A percentile compares a stretch with the other conserved stretches of the same genome.
Conservation (phyloP, 1,284 basidiomycete species). For the Boletus sp. region DNA sequence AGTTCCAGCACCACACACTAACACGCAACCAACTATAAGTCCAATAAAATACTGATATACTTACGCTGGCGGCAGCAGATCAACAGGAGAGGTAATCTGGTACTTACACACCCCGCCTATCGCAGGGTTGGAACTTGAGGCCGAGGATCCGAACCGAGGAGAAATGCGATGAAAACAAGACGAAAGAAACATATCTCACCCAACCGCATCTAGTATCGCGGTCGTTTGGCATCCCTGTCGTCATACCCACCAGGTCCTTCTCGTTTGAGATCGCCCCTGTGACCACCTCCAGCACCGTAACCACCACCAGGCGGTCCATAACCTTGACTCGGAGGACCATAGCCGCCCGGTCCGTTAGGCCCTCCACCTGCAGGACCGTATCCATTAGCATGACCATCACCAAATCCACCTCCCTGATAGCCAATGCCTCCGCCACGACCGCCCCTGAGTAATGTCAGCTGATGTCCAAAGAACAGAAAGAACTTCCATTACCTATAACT, state of each 20-base stretch:
- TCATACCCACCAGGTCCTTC: slow-evolving; percentile 68
- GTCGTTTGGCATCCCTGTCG: slow-evolving; percentile 76
- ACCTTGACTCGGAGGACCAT: slow-evolving; percentile 39
- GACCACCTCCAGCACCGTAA: slow-evolving; percentile 43
- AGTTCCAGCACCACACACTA: slow-evolving; percentile 9
- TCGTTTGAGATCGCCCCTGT: slow-evolving; percentile 65
- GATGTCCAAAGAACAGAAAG: slow-evolving; percentile 19
- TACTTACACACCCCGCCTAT: slow-evolving; percentile 37
- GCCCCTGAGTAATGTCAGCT: slow-evolving; percentile 41
- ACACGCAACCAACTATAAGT: slow-evolving; percentile 7
- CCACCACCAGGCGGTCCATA: slow-evolving; percentile 35
- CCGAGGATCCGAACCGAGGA: slow-evolving; percentile 21
- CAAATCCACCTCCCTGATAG: slow-evolving; percentile 60
- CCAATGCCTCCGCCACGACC: slow-evolving; percentile 72
- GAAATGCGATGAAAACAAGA: slow-evolving; percentile 19
- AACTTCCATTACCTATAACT: slow-evolving; percentile 48
- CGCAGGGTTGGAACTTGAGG: slow-evolving; percentile 31
- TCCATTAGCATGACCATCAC: slow-evolving; percentile 52
- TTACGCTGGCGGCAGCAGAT: slow-evolving; percentile 31
- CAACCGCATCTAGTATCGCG: slow-evolving; percentile 61
- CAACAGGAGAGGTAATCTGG: slow-evolving; percentile 27
- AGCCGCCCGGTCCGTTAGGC: slow-evolving; percentile 48
- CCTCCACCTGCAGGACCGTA: slow-evolving; percentile 45
- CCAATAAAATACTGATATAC: slow-evolving; percentile 37
- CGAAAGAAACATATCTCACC: slow-evolving; percentile 32